Percentiles rank a stretch among this genome's conserved stretches.
These are phyloP conservation scores for Acanthamoeba lenticulata DNA, from an alignment of 208 protist genomes.

Conservation along the genomic window DNA sequence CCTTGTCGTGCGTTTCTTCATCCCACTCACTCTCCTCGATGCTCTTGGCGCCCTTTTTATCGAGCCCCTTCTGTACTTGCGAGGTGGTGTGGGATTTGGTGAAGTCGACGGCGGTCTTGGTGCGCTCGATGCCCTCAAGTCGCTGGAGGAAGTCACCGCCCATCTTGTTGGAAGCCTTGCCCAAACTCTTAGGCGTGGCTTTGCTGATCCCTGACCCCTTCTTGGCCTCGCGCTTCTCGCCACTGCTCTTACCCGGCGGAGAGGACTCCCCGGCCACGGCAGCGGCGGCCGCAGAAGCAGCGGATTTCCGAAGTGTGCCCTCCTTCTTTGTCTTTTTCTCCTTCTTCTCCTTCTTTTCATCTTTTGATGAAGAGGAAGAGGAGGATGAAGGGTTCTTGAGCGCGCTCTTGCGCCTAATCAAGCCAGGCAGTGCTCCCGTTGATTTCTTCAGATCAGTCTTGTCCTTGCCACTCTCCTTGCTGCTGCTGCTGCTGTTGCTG, in stretches of 20 bases:
- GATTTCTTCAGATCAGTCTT: neutral
- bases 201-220: neutral
- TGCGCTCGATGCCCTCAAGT: slow-evolving; percentile 43
- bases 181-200: slow-evolving; percentile 57
- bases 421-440: neutral
- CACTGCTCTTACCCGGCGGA: neutral
- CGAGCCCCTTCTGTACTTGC: neutral
- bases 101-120: slow-evolving; percentile 52
- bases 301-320: neutral
- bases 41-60: slow-evolving; percentile 52
- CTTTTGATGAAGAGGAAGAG: neutral
- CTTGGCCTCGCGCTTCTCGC: neutral
- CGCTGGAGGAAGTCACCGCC: slow-evolving; percentile 39
- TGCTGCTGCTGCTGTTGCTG: neutral
- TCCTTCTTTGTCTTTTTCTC: slow-evolving; percentile 30
- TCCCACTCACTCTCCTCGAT: slow-evolving; percentile 56
- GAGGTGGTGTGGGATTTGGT: slow-evolving; percentile 49
- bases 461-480: neutral
- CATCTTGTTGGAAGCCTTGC: slow-evolving; percentile 2
- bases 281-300: neutral
- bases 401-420: neutral
- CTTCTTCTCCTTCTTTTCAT: neutral
- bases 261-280: neutral
- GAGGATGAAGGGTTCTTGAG: neutral
- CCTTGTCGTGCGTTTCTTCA: slow-evolving; percentile 24